phyloP scores from a whole-genome alignment of 768 basidiomycete species.

The Termitomyces sp. region DNA sequence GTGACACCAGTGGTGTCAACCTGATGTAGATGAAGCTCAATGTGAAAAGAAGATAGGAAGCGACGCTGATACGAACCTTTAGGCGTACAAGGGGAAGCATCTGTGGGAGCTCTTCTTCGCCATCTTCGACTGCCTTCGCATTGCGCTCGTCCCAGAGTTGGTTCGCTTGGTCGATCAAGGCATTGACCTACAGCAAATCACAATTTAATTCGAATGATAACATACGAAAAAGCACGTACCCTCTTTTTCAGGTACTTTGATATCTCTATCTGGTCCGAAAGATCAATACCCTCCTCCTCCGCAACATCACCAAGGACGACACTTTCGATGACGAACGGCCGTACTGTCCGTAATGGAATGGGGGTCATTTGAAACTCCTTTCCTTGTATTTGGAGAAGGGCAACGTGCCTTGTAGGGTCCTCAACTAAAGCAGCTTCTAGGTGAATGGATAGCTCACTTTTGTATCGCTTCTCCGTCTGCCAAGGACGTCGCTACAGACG shows the following conservation, averaged over 20 bases:
- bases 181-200: constrained; percentile 54
- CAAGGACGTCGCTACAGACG: constrained; percentile 90
- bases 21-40: constrained; percentile 27
- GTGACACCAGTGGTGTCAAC: constrained; percentile 90
- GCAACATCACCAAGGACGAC: constrained; percentile 71
- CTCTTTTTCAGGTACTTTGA: constrained; percentile 73
- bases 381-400: constrained; percentile 81
- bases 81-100: constrained; percentile 89
- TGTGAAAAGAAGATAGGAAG: not conserved
- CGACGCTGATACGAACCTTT: constrained; percentile 46
- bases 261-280: constrained; percentile 81
- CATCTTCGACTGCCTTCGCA: constrained; percentile 52
- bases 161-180: constrained; percentile 76
- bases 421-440: not conserved
- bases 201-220: not conserved
- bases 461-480: constrained; percentile 90
- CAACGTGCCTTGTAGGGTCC: constrained; percentile 71
- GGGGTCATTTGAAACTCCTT: constrained; percentile 86
- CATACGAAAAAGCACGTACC: constrained; percentile 31
- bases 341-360: constrained; percentile 84
- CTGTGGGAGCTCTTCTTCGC: constrained; percentile 55
- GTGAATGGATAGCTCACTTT: constrained; percentile 53
- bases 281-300: constrained; percentile 71
- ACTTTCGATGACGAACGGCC: constrained; percentile 91
- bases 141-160: constrained; percentile 76